A percentile compares a stretch with the other conserved stretches of the same genome.
Evolutionary conservation across 1,139 yeast species (phyloP).

Genomic region (Candida sanyaensis): DNA sequence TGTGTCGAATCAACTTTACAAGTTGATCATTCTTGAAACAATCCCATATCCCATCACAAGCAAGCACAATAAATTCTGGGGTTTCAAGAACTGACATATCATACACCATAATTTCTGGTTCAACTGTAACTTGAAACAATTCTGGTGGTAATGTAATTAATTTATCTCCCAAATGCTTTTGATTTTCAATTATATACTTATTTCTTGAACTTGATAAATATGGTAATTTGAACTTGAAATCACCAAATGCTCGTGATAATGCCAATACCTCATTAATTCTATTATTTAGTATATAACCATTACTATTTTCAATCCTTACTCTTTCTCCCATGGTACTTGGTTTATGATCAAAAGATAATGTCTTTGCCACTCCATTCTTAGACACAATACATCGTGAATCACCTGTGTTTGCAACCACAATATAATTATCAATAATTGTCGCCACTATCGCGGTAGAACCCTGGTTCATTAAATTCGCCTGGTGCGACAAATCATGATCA

Average conservation of each 20-base stretch:
- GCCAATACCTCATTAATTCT: slow-evolving; percentile 77
- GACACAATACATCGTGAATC: slow-evolving; percentile 72
- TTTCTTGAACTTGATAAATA: slow-evolving; percentile 36
- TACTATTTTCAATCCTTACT: slow-evolving; percentile 70
- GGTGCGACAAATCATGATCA: slow-evolving; percentile 54
- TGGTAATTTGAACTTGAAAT: slow-evolving; percentile 62
- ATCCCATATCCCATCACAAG: slow-evolving; percentile 85
- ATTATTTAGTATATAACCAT: slow-evolving; percentile 68
- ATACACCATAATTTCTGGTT: slow-evolving; percentile 67
- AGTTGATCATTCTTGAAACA: slow-evolving; percentile 64
- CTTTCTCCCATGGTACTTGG: slow-evolving; percentile 77
- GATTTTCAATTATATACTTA: slow-evolving; percentile 26
- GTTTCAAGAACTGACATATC: slow-evolving; percentile 32
- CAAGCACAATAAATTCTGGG: slow-evolving; percentile 68
- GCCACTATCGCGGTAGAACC: slow-evolving; percentile 73
- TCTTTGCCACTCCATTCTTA: slow-evolving; percentile 54
- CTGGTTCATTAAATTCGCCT: slow-evolving; percentile 46
- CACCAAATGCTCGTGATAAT: slow-evolving; percentile 76
- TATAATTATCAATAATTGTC: slow-evolving; percentile 50
- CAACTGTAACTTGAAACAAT: slow-evolving; percentile 60
- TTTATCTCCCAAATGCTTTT: slow-evolving; percentile 17
- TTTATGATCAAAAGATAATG: slow-evolving; percentile 73
- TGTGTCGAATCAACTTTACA: slow-evolving; percentile 55
- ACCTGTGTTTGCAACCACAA: slow-evolving; percentile 69
- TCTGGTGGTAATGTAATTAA: slow-evolving; percentile 40